phyloP scores from a whole-genome alignment of 129 eudicot species.

The Saposhnikovia divaricata region DNA sequence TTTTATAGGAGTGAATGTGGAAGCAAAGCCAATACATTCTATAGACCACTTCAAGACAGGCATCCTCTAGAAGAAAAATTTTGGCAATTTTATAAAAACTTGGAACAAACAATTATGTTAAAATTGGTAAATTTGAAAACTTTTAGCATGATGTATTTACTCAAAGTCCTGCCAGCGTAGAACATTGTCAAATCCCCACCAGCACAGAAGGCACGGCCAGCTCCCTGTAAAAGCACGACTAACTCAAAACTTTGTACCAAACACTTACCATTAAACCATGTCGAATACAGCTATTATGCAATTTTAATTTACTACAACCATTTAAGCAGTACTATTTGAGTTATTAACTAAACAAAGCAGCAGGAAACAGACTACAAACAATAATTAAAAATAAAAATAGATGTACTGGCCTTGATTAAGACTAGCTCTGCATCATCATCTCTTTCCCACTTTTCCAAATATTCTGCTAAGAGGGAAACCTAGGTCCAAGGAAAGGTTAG shows the following conservation, averaged over 20 bases:
- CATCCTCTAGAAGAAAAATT: conserved; percentile 51
- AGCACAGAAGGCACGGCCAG: conserved; percentile 95
- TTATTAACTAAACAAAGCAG: not conserved
- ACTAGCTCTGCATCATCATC: conserved; percentile 71
- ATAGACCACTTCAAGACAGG: conserved; percentile 88
- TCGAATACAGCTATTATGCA: not conserved
- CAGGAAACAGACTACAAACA: not conserved
- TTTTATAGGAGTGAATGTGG: conserved; percentile 84
- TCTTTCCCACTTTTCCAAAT: conserved; percentile 77
- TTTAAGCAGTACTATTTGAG: too few species aligned
- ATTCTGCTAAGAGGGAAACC: conserved; percentile 70
- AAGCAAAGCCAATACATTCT: conserved; percentile 96
- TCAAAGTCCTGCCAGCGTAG: conserved; percentile 57
- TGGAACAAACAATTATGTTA: not conserved
- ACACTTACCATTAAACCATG: not conserved
- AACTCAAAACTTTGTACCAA: not conserved
- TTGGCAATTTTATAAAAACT: conserved; percentile 8
- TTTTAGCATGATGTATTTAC: conserved; percentile 26
- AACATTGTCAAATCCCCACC: conserved; percentile 94
- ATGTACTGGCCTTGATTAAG: conserved; percentile 60
- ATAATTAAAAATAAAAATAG: not conserved
- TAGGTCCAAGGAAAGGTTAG: conserved; percentile 14
- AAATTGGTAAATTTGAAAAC: not conserved
- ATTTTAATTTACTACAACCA: not conserved
- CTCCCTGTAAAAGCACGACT: conserved; percentile 45